Percentiles rank a stretch among this genome's conserved stretches.
Evolutionary conservation across 495 filamentous ascomycete genomes (phyloP).

Genomic region (Cercophora newfieldiana): DNA sequence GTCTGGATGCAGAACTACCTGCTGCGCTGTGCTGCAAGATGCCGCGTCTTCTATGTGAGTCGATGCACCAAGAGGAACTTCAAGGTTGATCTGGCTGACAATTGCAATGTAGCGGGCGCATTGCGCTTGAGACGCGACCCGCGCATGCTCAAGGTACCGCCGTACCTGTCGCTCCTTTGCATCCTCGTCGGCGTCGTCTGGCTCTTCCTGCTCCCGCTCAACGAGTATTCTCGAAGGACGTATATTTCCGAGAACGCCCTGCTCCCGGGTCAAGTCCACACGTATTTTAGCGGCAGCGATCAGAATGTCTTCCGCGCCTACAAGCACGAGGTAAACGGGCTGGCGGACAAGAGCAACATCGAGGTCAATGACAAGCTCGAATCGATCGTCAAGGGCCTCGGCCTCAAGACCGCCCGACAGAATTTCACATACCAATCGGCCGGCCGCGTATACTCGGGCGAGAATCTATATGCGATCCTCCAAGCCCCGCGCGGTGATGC

Average conservation of each 20-base stretch:
- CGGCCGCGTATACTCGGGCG: slow-evolving; percentile 71
- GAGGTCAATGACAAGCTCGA: slow-evolving; percentile 69
- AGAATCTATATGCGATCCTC: slow-evolving; percentile 95
- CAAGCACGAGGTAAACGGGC: slow-evolving; percentile 73
- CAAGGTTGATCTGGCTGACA: not conserved
- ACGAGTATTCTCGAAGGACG: slow-evolving; percentile 87
- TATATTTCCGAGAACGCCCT: slow-evolving; percentile 99
- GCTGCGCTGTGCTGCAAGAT: slow-evolving; percentile 38
- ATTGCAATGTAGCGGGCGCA: slow-evolving; percentile 43
- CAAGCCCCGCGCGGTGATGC: slow-evolving; percentile 94
- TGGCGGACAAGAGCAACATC: slow-evolving; percentile 53
- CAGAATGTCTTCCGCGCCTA: slow-evolving; percentile 94
- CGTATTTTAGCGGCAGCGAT: slow-evolving; percentile 94
- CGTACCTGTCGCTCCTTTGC: slow-evolving; percentile 83
- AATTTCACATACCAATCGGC: slow-evolving; percentile 73
- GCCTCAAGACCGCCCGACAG: slow-evolving; percentile 83
- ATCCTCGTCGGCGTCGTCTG: slow-evolving; percentile 86
- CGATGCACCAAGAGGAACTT: not conserved
- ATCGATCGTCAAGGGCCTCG: slow-evolving; percentile 70
- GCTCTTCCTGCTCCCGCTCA: slow-evolving; percentile 88
- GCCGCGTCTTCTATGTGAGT: slow-evolving; percentile 37
- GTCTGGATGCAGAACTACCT: slow-evolving; percentile 9
- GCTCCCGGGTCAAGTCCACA: slow-evolving; percentile 93
- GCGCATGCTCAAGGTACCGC: slow-evolving; percentile 69
- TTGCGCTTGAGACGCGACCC: slow-evolving; percentile 63